These are phyloP conservation scores for Aspergillus campestris DNA, from an alignment of 495 filamentous ascomycete genomes.

Conservation along the genomic window DNA sequence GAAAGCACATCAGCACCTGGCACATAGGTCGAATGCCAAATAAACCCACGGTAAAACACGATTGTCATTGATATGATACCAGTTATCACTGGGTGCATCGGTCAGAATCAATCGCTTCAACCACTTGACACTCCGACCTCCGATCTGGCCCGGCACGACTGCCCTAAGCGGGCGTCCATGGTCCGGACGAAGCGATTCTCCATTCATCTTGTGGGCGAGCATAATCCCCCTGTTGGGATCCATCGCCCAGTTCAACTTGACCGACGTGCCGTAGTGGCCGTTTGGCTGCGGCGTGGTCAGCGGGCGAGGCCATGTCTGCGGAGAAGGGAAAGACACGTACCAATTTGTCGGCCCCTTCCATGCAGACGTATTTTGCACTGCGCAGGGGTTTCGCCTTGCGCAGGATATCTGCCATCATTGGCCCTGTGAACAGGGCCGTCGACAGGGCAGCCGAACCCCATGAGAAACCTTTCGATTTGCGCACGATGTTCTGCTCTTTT, in stretches of 20 bases:
- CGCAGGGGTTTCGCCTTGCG: constrained; percentile 57
- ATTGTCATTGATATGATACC: constrained; percentile 97
- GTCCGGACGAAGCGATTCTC: constrained; percentile 72
- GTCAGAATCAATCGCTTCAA: constrained; percentile 78
- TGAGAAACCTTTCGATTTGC: constrained; percentile 93
- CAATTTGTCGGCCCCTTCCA: constrained; percentile 85
- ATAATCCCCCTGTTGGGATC: constrained; percentile 80
- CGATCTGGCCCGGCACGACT: constrained; percentile 89
- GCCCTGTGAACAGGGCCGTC: constrained; percentile 84
- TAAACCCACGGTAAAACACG: constrained; percentile 64
- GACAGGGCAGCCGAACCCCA: constrained; percentile 90
- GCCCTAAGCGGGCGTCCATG: constrained; percentile 80
- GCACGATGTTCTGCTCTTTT: constrained; percentile 88
- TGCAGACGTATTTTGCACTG: constrained; percentile 77
- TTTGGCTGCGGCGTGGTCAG: constrained; percentile 53
- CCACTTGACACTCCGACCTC: constrained; percentile 94
- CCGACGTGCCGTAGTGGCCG: constrained; percentile 81
- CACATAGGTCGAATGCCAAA: too few species aligned
- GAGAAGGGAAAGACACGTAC: constrained; percentile 24
- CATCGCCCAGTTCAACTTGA: constrained; percentile 85
- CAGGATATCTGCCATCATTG: constrained; percentile 66
- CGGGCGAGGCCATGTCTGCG: not conserved
- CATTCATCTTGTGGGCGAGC: constrained; percentile 91
- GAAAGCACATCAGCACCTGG: not conserved
- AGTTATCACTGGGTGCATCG: constrained; percentile 74